Conservation (phyloP, 202 grass and related monocot species). For the Tripidium arundinaceum region DNA sequence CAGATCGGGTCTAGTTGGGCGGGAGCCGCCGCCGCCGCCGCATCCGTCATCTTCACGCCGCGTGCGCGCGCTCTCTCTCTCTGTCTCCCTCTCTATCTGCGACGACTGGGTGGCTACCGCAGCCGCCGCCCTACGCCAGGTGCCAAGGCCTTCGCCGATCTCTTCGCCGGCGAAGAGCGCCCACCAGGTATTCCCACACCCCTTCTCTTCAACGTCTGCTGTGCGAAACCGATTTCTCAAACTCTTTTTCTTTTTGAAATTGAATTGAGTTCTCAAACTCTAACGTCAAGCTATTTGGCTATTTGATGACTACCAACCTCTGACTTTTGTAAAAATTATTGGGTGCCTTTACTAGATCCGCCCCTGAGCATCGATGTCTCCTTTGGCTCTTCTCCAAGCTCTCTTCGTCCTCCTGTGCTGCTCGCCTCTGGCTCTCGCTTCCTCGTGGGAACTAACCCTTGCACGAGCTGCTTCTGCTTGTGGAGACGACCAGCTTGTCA, state of each 20-base stretch:
- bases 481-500: conserved; percentile 49
- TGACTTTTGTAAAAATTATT: background rate
- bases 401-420: background rate
- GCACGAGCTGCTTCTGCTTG: conserved; percentile 56
- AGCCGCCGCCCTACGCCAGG: background rate
- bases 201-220: background rate
- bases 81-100: background rate
- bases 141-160: background rate
- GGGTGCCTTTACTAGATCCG: background rate
- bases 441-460: conserved; percentile 18
- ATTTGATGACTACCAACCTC: background rate
- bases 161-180: background rate
- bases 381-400: conserved; percentile 17
- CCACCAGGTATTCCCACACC: background rate
- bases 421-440: background rate
- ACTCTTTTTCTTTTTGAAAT: background rate
- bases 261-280: background rate
- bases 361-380: conserved; percentile 23
- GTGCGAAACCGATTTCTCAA: background rate
- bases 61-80: background rate
- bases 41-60: background rate
- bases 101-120: background rate
- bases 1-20: background rate
- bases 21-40: background rate
- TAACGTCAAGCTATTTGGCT: background rate